A percentile compares a stretch with the other conserved stretches of the same genome.
phyloP scores from a whole-genome alignment of 345 rosid species.

The Combretum micranthum region DNA sequence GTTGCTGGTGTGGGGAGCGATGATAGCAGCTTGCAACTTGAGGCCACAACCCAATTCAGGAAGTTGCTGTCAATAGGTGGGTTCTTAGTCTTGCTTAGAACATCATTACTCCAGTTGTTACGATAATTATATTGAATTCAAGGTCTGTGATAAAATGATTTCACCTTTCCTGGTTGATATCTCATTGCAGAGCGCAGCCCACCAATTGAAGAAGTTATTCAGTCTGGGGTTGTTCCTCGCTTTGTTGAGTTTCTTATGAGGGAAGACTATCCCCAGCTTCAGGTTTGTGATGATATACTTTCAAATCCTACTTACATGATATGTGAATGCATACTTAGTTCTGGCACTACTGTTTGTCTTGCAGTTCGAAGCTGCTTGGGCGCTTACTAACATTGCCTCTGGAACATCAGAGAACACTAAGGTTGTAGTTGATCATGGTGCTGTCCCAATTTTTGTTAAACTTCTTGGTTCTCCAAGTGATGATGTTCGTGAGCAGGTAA shows the following conservation, averaged over 20 bases:
- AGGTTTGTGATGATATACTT: slow-evolving; percentile 29
- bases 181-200: slow-evolving; percentile 60
- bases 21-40: slow-evolving; percentile 55
- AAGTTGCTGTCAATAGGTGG: not conserved
- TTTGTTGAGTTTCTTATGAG: slow-evolving; percentile 83
- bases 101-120: no score
- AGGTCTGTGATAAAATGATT: no score
- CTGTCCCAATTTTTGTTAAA: slow-evolving; percentile 68
- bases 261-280: slow-evolving; percentile 74
- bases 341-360: not conserved
- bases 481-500: slow-evolving; percentile 80
- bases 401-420: slow-evolving; percentile 87
- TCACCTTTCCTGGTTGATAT: no score
- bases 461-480: slow-evolving; percentile 71
- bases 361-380: slow-evolving; percentile 92
- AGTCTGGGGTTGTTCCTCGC: slow-evolving; percentile 72
- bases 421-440: slow-evolving; percentile 86
- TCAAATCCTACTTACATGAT: not conserved
- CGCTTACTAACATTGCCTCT: slow-evolving; percentile 81
- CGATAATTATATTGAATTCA: no score
- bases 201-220: slow-evolving; percentile 76
- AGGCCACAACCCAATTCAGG: no score
- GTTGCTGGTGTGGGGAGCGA: slow-evolving; percentile 58
- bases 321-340: not conserved
- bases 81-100: not conserved